phyloP scores from a whole-genome alignment of 1,284 basidiomycete species.

The Trametes sp. region DNA sequence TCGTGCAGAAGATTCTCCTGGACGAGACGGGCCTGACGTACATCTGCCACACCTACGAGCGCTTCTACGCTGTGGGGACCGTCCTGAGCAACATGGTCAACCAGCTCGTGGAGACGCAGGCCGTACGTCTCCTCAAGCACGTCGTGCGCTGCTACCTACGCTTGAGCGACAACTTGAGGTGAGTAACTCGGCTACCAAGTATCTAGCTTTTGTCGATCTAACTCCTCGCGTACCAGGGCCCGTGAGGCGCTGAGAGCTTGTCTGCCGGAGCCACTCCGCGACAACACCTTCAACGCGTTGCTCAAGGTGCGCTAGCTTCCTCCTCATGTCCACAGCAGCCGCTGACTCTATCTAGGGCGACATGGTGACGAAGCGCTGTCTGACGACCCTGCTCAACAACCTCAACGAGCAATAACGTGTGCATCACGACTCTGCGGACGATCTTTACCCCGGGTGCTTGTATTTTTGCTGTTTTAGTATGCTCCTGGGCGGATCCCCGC shows the following conservation, averaged over 20 bases:
- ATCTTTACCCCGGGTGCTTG: slow-evolving; percentile 32
- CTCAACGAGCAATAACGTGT: slow-evolving; percentile 62
- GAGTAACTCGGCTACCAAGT: slow-evolving; percentile 37
- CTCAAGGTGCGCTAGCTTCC: slow-evolving; percentile 70
- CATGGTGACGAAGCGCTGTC: slow-evolving; percentile 95
- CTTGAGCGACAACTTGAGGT: slow-evolving; percentile 96
- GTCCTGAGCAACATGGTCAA: slow-evolving; percentile 99
- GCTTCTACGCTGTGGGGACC: slow-evolving; percentile 99
- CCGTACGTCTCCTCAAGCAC: slow-evolving; percentile 96
- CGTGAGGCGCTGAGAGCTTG: slow-evolving; percentile 96
- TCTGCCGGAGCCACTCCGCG: slow-evolving; percentile 94
- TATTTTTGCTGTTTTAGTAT: slow-evolving; percentile 34
- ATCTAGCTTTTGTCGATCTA: not conserved
- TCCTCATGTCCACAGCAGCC: slow-evolving; percentile 2
- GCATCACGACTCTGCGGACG: slow-evolving; percentile 23
- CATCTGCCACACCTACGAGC: slow-evolving; percentile 99
- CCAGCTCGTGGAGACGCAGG: slow-evolving; percentile 96
- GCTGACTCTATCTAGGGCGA: no score
- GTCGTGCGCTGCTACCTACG: slow-evolving; percentile 98
- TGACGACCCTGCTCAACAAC: slow-evolving; percentile 95
- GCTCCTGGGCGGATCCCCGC: slow-evolving; percentile 21
- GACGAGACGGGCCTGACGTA: slow-evolving; percentile 99
- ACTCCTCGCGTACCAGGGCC: slow-evolving; percentile 61
- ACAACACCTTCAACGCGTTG: slow-evolving; percentile 91
- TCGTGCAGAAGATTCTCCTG: slow-evolving; percentile 98